A percentile compares a stretch with the other conserved stretches of the same genome.
phyloP scores from a whole-genome alignment of 108 stramenopile species.

The Pelagomonas calceolata region DNA sequence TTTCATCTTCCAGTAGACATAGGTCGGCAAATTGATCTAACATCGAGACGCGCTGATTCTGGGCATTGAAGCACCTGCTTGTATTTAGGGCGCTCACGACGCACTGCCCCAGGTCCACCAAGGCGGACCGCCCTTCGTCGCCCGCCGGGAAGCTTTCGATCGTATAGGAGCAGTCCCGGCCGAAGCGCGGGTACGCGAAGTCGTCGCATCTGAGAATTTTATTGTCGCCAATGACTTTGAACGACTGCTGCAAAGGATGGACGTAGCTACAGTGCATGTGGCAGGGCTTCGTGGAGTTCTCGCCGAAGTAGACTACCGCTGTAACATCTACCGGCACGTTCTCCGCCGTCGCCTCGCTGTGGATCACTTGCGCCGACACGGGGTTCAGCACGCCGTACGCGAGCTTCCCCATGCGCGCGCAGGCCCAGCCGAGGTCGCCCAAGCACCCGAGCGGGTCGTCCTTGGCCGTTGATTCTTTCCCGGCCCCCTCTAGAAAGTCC shows the following conservation, averaged over 20 bases:
- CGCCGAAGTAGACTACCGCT: not conserved
- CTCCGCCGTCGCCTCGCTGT: not conserved
- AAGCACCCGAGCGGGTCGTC: not conserved
- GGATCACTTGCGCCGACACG: not conserved
- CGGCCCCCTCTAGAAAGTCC: not conserved
- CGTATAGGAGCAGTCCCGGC: not conserved
- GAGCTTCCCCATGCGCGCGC: not conserved
- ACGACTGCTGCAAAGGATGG: not conserved
- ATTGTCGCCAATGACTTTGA: not conserved
- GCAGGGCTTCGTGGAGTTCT: not conserved
- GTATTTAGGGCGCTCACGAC: not conserved
- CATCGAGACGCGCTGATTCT: not conserved
- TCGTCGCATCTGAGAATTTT: not conserved
- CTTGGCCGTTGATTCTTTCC: not conserved
- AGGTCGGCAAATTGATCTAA: not conserved
- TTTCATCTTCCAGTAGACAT: not conserved
- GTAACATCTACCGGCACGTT: not conserved
- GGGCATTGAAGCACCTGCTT: not conserved
- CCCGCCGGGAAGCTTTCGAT: not conserved
- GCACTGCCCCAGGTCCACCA: not conserved
- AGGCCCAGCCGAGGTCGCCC: not conserved
- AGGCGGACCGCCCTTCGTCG: not conserved
- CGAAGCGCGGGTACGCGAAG: not conserved
- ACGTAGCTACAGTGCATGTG: not conserved
- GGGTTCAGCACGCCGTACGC: not conserved